Conservation (phyloP, 2,329 filamentous ascomycete species). For the Pleoardoris graminearum region DNA sequence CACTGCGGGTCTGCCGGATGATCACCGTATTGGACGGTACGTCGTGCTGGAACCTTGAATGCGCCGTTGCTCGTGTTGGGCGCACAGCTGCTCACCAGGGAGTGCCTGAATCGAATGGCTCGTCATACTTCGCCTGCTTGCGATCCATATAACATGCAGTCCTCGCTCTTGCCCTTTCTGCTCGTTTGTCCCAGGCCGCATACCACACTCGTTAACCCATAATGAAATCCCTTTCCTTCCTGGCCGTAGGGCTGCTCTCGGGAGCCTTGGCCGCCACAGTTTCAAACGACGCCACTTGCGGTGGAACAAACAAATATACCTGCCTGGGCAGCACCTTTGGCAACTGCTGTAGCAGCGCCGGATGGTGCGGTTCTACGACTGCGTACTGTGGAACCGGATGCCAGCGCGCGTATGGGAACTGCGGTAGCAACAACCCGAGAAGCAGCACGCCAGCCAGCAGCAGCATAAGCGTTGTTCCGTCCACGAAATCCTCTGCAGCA, state of each 20-base stretch:
- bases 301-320: slow-evolving; percentile 2
- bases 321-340: slow-evolving; percentile 3
- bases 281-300: slow-evolving; percentile 1
- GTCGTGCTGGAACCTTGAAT: slow-evolving; percentile 3
- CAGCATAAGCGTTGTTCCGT: no score
- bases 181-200: not conserved
- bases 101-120: not conserved
- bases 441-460: not conserved
- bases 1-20: not conserved
- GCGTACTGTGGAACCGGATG: slow-evolving; percentile 5
- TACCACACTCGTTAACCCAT: not conserved
- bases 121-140: not conserved
- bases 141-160: not conserved
- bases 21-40: slow-evolving; percentile 1
- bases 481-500: no score
- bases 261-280: slow-evolving; percentile 1
- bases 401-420: not conserved
- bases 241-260: slow-evolving; percentile 7
- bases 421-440: not conserved
- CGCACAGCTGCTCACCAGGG: not conserved
- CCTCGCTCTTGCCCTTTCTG: not conserved
- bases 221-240: slow-evolving; percentile 1
- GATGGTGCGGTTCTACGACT: slow-evolving; percentile 3
- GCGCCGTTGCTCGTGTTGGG: not conserved
- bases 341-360: slow-evolving; percentile 5